Evolutionary conservation across 2,329 filamentous ascomycete species (phyloP).

Genomic region (Epichloe gansuensis): DNA sequence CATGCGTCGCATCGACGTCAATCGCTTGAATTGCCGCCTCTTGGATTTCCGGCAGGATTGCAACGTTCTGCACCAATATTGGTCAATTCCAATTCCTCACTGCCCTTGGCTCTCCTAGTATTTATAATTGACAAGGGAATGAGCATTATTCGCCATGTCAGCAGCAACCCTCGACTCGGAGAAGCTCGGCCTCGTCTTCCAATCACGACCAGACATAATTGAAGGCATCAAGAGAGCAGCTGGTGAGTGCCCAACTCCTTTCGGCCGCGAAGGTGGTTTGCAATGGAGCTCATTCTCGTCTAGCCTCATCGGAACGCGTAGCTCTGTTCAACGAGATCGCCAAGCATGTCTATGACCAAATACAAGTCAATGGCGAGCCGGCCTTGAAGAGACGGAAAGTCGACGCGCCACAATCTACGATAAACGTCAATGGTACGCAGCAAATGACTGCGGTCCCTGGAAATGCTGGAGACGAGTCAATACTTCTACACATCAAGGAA

Average conservation of each 20-base stretch:
- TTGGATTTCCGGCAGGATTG: neutral
- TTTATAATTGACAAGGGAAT: neutral
- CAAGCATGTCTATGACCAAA: conserved; percentile 34
- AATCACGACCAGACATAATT: conserved; percentile 44
- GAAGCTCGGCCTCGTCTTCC: conserved; percentile 39
- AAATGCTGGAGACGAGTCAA: conserved; percentile 34
- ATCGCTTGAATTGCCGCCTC: neutral
- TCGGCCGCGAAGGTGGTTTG: neutral
- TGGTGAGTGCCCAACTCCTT: conserved; percentile 25
- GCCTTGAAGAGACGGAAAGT: conserved; percentile 41
- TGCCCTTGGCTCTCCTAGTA: neutral
- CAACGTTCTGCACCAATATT: neutral
- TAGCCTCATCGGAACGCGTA: conserved; percentile 39
- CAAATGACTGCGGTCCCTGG: neutral
- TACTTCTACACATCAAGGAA: conserved; percentile 50
- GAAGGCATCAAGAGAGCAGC: conserved; percentile 40
- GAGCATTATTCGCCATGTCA: conserved; percentile 21
- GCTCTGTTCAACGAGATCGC: conserved; percentile 46
- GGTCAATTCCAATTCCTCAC: conserved; percentile 4
- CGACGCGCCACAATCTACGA: conserved; percentile 25
- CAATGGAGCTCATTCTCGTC: neutral
- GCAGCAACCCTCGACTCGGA: conserved; percentile 33
- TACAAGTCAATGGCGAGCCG: conserved; percentile 30
- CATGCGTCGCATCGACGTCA: conserved; percentile 4
- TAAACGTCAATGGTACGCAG: conserved; percentile 10